A percentile compares a stretch with the other conserved stretches of the same genome.
Conservation (phyloP, 2,329 filamentous ascomycete species). For the Pleomassaria siparia region DNA sequence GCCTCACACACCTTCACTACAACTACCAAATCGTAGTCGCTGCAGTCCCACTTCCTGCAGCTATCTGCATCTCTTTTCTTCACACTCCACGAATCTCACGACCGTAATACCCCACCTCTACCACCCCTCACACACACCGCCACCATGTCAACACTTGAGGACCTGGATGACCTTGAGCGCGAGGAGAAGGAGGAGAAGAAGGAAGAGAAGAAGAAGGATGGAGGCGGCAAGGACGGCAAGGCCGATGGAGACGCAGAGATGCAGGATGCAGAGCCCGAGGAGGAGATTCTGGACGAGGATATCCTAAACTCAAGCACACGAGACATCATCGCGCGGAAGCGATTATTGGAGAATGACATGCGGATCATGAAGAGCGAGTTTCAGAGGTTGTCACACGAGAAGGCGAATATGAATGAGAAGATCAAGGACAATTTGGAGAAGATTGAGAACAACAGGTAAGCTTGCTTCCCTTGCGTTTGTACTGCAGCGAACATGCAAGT, state of each 20-base stretch:
- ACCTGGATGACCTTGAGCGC: constrained; percentile 86
- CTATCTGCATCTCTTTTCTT: not conserved
- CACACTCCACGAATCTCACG: not conserved
- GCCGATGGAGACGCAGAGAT: constrained; percentile 80
- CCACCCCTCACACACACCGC: constrained; percentile 23
- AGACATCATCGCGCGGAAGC: constrained; percentile 88
- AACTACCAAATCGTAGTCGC: not conserved
- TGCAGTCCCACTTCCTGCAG: not conserved
- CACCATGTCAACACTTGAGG: constrained; percentile 84
- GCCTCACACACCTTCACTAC: constrained; percentile 2
- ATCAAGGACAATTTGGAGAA: constrained; percentile 99
- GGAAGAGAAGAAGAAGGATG: constrained; percentile 57
- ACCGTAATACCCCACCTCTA: constrained; percentile 2
- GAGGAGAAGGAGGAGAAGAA: constrained; percentile 73
- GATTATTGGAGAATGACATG: constrained; percentile 94
- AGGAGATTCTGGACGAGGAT: constrained; percentile 87
- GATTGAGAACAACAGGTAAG: constrained; percentile 96
- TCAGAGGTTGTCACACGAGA: constrained; percentile 91
- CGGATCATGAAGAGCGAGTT: constrained; percentile 98
- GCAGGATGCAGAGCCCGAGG: constrained; percentile 74
- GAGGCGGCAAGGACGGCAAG: constrained; percentile 57
- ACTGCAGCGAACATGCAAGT: not conserved
- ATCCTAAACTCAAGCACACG: constrained; percentile 90
- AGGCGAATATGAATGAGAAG: constrained; percentile 94
- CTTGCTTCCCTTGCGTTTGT: not conserved